A percentile compares a stretch with the other conserved stretches of the same genome.
Conservation (phyloP, 2,329 filamentous ascomycete genomes). For the Dactylonectria macrodidyma region DNA sequence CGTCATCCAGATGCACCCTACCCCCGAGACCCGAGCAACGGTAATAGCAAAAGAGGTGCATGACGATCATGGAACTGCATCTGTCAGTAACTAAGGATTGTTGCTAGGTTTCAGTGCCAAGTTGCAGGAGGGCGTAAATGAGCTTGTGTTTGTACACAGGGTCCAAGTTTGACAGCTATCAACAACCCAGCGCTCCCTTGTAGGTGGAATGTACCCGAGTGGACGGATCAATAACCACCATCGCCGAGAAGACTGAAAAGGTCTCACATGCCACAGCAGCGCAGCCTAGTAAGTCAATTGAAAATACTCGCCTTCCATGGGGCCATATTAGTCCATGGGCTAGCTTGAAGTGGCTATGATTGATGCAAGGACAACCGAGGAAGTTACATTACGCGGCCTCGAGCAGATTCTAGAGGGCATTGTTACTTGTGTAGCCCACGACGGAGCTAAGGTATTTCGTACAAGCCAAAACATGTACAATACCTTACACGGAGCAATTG, state of each 20-base stretch:
- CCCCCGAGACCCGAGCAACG: background rate
- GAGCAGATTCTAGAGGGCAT: background rate
- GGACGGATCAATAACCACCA: too few species aligned
- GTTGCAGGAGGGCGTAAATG: too few species aligned
- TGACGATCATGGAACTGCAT: background rate
- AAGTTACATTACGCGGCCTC: background rate
- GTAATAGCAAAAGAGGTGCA: background rate
- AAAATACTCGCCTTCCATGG: background rate
- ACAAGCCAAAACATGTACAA: background rate
- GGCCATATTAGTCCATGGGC: background rate
- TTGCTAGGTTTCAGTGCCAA: too few species aligned
- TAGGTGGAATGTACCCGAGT: too few species aligned
- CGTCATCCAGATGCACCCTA: too few species aligned
- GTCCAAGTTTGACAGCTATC: too few species aligned
- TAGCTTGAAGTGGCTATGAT: background rate
- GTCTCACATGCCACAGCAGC: too few species aligned
- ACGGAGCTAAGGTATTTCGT: background rate
- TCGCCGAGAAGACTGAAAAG: too few species aligned
- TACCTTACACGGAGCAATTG: background rate
- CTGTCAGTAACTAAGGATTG: too few species aligned
- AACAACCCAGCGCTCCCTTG: too few species aligned
- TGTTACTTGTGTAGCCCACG: background rate
- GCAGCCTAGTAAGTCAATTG: background rate
- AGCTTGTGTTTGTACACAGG: too few species aligned
- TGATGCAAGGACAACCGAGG: background rate